Evolutionary conservation across 2,329 filamentous ascomycete species (phyloP).

Genomic region (Rosellinia necatrix): DNA sequence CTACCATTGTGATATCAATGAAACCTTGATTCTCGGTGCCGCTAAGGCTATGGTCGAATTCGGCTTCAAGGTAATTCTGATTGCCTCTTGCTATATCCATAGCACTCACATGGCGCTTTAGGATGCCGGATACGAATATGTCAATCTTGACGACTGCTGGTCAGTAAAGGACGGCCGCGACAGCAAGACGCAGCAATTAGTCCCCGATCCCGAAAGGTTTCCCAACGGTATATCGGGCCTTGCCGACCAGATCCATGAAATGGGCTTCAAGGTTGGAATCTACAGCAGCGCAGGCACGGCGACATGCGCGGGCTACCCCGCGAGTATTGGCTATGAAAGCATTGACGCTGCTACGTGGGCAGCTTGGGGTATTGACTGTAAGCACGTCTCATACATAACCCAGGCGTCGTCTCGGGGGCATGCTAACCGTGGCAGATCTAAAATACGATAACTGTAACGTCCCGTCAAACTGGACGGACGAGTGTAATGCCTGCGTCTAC

Average conservation of each 20-base stretch:
- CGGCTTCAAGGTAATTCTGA: constrained; percentile 45
- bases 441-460: constrained; percentile 63
- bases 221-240: constrained; percentile 61
- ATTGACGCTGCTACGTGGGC: constrained; percentile 63
- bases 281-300: constrained; percentile 60
- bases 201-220: constrained; percentile 56
- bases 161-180: constrained; percentile 49
- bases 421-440: constrained; percentile 45
- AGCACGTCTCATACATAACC: constrained; percentile 26
- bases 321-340: constrained; percentile 59
- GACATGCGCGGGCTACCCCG: constrained; percentile 63
- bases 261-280: constrained; percentile 67
- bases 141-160: constrained; percentile 69
- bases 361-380: constrained; percentile 62
- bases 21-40: constrained; percentile 52
- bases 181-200: constrained; percentile 47
- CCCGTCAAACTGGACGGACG: constrained; percentile 44
- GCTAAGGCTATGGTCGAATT: constrained; percentile 47
- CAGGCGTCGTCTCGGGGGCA: neutral
- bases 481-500: constrained; percentile 38
- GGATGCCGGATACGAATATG: constrained; percentile 60
- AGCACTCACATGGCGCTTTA: constrained; percentile 43
- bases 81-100: neutral
- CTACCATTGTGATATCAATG: constrained; percentile 55
- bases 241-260: constrained; percentile 57